Evolutionary conservation across 192 early-diverging fungal genomes (phyloP).

Genomic region (Coemansia sp.): DNA sequence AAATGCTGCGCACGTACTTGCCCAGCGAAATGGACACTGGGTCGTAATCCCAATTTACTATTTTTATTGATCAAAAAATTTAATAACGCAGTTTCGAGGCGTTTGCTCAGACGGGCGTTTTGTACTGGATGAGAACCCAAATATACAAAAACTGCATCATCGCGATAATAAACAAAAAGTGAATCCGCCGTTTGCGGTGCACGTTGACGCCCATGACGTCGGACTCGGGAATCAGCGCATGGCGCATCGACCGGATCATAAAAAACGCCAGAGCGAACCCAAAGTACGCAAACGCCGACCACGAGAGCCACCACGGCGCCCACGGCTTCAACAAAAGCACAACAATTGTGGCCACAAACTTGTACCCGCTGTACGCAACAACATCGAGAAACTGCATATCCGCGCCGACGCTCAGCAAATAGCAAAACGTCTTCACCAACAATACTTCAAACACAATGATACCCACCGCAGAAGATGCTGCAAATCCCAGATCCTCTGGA

Average conservation of each 20-base stretch:
- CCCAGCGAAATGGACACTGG: constrained; percentile 10
- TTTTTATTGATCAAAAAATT: constrained; percentile 5
- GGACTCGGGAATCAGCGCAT: constrained; percentile 71
- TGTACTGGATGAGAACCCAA: constrained; percentile 71
- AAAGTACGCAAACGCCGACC: constrained; percentile 70
- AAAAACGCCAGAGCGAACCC: constrained; percentile 84
- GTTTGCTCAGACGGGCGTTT: constrained; percentile 18
- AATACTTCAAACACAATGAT: constrained; percentile 80
- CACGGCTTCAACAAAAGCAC: constrained; percentile 52
- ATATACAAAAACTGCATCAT: constrained; percentile 78
- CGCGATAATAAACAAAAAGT: constrained; percentile 86
- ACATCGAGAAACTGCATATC: constrained; percentile 86
- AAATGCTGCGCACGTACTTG: constrained; percentile 28
- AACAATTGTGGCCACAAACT: constrained; percentile 82
- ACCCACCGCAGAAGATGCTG: constrained; percentile 79
- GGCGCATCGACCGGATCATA: constrained; percentile 75
- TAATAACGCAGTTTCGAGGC: neutral
- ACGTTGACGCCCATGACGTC: constrained; percentile 61
- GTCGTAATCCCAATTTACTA: no score
- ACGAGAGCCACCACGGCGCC: constrained; percentile 61
- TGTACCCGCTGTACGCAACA: constrained; percentile 89
- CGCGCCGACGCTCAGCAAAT: constrained; percentile 80
- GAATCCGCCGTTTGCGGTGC: constrained; percentile 78
- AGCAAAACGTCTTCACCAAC: constrained; percentile 80
- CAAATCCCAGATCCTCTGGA: constrained; percentile 82